Evolutionary conservation across 805 yeast species (phyloP).

Genomic region (Debaryomyces castellii): DNA sequence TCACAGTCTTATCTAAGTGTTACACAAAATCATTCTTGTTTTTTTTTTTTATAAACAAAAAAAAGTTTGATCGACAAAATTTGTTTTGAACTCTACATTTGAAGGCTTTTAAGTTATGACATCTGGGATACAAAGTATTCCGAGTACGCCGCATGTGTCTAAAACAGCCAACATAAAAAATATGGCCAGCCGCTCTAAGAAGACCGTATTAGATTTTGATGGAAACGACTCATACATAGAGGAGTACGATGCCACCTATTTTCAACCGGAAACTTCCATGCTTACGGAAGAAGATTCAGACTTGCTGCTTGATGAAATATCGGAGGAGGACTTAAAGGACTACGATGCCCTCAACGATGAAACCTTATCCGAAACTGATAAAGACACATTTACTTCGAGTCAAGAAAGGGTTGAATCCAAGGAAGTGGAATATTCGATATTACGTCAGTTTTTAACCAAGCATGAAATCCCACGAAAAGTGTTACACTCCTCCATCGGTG

Average conservation of each 20-base stretch:
- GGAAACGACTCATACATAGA: conserved; percentile 32
- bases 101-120: background rate
- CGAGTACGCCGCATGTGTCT: conserved; percentile 7
- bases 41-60: background rate
- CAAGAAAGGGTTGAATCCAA: background rate
- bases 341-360: conserved; percentile 8
- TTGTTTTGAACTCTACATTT: background rate
- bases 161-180: background rate
- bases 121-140: conserved; percentile 2
- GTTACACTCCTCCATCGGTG: conserved; percentile 87
- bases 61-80: background rate
- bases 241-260: conserved; percentile 39
- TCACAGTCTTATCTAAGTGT: background rate
- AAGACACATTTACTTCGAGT: conserved; percentile 5
- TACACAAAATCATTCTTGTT: background rate
- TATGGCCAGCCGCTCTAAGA: background rate
- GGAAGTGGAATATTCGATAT: conserved; percentile 1
- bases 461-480: conserved; percentile 89
- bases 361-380: background rate
- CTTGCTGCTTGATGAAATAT: conserved; percentile 13
- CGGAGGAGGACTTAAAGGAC: conserved; percentile 8
- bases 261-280: conserved; percentile 21
- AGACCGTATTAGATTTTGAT: conserved; percentile 13
- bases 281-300: conserved; percentile 18
- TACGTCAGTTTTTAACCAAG: conserved; percentile 52